These are phyloP conservation scores for Thraustotheca clavata DNA, from an alignment of 352 stramenopile genomes.

Conservation along the genomic window DNA sequence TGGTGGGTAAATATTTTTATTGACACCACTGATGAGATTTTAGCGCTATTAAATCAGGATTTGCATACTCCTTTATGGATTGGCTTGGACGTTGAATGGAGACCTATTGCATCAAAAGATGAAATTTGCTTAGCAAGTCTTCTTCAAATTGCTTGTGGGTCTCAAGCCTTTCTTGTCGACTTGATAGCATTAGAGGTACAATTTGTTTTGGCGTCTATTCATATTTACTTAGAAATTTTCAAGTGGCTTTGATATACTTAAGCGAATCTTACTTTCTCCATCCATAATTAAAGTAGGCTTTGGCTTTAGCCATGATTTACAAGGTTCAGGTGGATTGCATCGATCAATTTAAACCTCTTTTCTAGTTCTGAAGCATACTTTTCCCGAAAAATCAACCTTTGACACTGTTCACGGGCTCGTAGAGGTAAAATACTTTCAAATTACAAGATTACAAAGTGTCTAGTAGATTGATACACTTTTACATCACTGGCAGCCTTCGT, in stretches of 20 bases:
- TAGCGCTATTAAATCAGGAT: not conserved
- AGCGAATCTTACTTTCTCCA: not conserved
- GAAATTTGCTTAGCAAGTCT: constrained; percentile 11
- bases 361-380: constrained; percentile 20
- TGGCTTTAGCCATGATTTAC: constrained; percentile 9
- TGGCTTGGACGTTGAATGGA: constrained; percentile 18
- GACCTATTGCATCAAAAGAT: not conserved
- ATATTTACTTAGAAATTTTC: not conserved
- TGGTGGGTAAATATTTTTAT: not conserved
- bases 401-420: not conserved
- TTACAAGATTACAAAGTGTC: not conserved
- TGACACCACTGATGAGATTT: not conserved
- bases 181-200: constrained; percentile 12
- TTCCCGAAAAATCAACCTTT: constrained; percentile 3
- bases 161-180: constrained; percentile 11
- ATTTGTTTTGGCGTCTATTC: not conserved
- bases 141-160: constrained; percentile 1
- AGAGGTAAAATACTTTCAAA: constrained; percentile 1
- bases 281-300: constrained; percentile 13
- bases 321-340: constrained; percentile 7
- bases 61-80: not conserved
- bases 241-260: not conserved
- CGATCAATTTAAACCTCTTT: not conserved
- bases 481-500: not conserved
- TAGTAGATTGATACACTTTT: constrained; percentile 1